Conservation (phyloP, 306 rosid genomes). For the Arachis stenosperma region DNA sequence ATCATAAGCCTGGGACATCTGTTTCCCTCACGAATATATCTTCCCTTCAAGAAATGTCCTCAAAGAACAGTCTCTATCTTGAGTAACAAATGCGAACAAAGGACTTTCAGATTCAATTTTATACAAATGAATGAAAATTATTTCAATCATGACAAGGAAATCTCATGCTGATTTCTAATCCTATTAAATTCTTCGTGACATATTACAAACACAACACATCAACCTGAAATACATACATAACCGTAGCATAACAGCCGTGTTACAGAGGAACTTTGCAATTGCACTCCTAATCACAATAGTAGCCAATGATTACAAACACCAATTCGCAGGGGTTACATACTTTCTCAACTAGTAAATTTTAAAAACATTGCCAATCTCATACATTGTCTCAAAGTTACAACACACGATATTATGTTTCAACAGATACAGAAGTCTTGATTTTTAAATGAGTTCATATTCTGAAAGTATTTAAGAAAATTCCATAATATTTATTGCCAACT, state of each 20-base stretch:
- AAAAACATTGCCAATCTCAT: neutral
- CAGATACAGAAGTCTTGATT: too few species aligned
- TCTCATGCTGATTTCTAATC: neutral
- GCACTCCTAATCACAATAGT: neutral
- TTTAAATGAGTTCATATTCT: too few species aligned
- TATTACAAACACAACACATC: neutral
- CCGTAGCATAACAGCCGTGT: neutral
- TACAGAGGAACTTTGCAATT: neutral
- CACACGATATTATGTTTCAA: too few species aligned
- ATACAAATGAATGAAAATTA: neutral
- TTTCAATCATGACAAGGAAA: conserved; percentile 1
- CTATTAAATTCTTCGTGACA: neutral
- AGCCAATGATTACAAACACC: neutral
- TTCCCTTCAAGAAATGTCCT: too few species aligned
- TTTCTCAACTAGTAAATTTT: neutral
- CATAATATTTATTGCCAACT: too few species aligned
- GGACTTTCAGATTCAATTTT: too few species aligned
- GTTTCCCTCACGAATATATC: too few species aligned
- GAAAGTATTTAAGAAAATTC: too few species aligned
- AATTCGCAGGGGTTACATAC: neutral
- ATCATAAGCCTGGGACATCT: too few species aligned
- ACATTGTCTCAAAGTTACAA: neutral
- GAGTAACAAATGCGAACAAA: too few species aligned
- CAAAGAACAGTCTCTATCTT: too few species aligned
- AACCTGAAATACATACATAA: neutral